Evolutionary conservation across 768 basidiomycete species (phyloP), one percentile per base, ranked within the genome.

Genomic region (Collybia mongolica): DNA sequence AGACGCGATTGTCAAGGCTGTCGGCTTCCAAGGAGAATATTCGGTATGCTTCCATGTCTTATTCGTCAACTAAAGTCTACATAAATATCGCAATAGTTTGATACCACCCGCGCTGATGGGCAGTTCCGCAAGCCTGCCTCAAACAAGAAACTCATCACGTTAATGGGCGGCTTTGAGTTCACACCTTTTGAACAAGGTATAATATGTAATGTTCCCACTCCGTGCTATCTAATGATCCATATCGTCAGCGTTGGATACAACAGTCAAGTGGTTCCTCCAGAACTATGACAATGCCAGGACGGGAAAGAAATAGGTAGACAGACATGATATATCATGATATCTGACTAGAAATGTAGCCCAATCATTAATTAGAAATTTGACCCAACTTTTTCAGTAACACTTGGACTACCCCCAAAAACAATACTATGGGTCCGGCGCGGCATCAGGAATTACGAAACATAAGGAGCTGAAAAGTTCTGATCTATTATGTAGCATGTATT

Each of bases 121-220:
- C 95, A 98, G 67, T 95, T 86, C 80, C 86, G 94, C 58, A 98
- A 98, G 71, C 94, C 95, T 0, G 95, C 95, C 15, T 93, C 92
- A 32, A 98, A 98, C 70, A 83, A 80, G 61, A 96, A 95, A 67
- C 73, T 97, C 5, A 63, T 91, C 43, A 70, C 69, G n/a, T 72
- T 90, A 46, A 83, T 94, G 44, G 86, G 86, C 23, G 84, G 74
- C 3, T 97, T 95, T 73, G 61, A 87, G 67, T 98, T 98, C 69
- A 97, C 94, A 24, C 93, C 94, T 6, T 96, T 98, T 65, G 81
- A 93, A 26, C 54, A 82, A 66, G 90, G 90, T 90, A 54, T 37
- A 76, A 65, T 17, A 19, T 37, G 75, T 66, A 17, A 20, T 43
- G 24, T 26, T 23, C 18, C 35, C 23, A 32, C 29, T 44, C 28